A percentile compares a stretch with the other conserved stretches of the same genome.
These are phyloP conservation scores for Protomyces arabidopsidicola DNA, from an alignment of 1,139 yeast species.

Conservation along the genomic window DNA sequence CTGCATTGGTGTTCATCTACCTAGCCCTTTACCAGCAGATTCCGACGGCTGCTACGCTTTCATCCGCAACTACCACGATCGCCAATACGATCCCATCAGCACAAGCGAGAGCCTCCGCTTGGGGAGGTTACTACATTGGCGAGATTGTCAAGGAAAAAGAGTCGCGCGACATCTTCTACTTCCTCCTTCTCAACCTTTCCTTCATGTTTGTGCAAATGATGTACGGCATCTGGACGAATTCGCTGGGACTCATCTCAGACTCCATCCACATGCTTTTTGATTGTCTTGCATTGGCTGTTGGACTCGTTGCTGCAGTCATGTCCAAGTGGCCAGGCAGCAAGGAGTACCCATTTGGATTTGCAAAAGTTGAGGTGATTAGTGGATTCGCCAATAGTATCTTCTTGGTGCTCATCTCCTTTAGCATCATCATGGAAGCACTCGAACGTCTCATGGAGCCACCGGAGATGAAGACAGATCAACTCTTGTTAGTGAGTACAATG, in stretches of 20 bases:
- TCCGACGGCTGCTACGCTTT: not conserved
- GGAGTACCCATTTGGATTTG: conserved; percentile 78
- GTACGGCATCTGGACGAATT: conserved; percentile 87
- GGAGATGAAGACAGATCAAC: conserved; percentile 72
- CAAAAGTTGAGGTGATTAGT: conserved; percentile 81
- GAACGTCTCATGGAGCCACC: conserved; percentile 78
- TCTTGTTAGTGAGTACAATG: conserved; percentile 72
- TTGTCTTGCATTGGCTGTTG: conserved; percentile 82
- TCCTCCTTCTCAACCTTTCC: conserved; percentile 73
- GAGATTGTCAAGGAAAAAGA: conserved; percentile 16
- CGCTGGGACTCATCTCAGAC: conserved; percentile 85
- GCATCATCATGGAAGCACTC: conserved; percentile 79
- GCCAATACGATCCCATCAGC: not conserved
- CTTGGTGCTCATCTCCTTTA: conserved; percentile 79
- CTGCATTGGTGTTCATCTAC: not conserved
- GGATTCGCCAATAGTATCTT: conserved; percentile 93
- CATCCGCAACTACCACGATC: not conserved
- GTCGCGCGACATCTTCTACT: conserved; percentile 58
- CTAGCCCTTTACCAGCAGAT: not conserved
- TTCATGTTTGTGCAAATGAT: conserved; percentile 92
- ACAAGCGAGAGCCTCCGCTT: not conserved
- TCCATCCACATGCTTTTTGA: conserved; percentile 86
- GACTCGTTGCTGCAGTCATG: conserved; percentile 74
- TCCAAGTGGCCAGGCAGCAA: conserved; percentile 59
- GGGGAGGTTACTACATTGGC: not conserved